A percentile compares a stretch with the other conserved stretches of the same genome.
These are phyloP conservation scores for Lactarius quietus DNA, from an alignment of 768 basidiomycete genomes.

Conservation along the genomic window DNA sequence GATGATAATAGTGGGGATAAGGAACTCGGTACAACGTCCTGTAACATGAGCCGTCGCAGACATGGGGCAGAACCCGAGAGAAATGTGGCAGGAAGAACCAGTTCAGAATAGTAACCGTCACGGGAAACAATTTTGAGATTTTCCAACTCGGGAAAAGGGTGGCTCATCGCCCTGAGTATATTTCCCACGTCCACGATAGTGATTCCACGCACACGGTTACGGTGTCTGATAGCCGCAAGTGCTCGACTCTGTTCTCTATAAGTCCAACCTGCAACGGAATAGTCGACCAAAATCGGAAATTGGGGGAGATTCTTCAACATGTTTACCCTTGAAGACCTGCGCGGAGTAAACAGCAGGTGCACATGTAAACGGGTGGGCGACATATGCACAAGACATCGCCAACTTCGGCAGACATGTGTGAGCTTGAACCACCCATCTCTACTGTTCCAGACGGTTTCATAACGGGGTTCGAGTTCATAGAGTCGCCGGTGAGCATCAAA, in stretches of 20 bases:
- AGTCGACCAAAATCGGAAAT: neutral
- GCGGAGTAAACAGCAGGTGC: neutral
- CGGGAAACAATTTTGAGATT: neutral
- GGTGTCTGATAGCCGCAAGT: neutral
- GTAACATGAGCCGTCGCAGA: neutral
- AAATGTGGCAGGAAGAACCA: neutral
- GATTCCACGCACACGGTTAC: neutral
- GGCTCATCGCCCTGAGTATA: neutral
- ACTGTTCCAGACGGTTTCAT: neutral
- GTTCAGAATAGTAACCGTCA: neutral
- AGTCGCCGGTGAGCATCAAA: too few species aligned
- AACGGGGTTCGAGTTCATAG: neutral
- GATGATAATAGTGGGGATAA: too few species aligned
- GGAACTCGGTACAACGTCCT: neutral
- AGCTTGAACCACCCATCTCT: neutral
- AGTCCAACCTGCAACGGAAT: neutral
- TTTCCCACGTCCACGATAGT: neutral
- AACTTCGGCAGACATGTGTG: neutral
- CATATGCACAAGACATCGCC: neutral
- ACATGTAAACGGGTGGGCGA: neutral
- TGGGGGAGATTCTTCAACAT: neutral
- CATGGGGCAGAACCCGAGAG: neutral
- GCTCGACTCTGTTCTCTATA: neutral
- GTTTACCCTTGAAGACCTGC: neutral
- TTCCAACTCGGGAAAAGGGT: neutral